Conservation (phyloP, 805 yeast species). For the Wickerhamiella allomyrinae region DNA sequence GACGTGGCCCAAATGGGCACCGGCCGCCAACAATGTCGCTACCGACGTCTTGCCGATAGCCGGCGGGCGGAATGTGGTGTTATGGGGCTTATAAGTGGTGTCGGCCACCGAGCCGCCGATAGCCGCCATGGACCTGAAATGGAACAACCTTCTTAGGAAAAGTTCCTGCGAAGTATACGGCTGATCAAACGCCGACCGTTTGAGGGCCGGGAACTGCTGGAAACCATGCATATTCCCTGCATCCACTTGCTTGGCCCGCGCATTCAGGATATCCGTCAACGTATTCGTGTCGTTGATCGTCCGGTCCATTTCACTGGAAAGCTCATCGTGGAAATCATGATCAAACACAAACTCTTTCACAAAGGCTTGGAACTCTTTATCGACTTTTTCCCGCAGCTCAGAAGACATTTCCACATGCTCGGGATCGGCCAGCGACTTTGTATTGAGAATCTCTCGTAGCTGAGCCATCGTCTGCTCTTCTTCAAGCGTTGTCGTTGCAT, state of each 20-base stretch:
- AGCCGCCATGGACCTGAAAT: constrained; percentile 37
- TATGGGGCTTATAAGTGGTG: constrained; percentile 48
- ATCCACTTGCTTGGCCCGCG: constrained; percentile 1
- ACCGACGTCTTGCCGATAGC: constrained; percentile 45
- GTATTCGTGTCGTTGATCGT: constrained; percentile 8
- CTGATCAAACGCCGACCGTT: constrained; percentile 43
- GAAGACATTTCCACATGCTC: constrained; percentile 18
- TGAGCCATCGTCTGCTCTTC: constrained; percentile 5
- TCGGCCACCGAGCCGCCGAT: constrained; percentile 48
- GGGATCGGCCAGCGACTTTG: constrained; percentile 12
- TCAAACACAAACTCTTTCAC: constrained; percentile 20
- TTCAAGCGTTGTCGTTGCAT: neutral
- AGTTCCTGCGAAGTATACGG: constrained; percentile 70
- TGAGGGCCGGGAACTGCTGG: constrained; percentile 43
- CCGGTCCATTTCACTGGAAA: constrained; percentile 12
- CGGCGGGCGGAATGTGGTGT: constrained; percentile 47
- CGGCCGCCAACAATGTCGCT: constrained; percentile 69
- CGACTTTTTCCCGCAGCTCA: constrained; percentile 21
- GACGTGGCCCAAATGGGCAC: constrained; percentile 92
- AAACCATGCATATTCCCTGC: constrained; percentile 16
- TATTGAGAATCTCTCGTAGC: constrained; percentile 10
- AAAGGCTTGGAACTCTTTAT: constrained; percentile 18
- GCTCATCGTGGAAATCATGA: constrained; percentile 17
- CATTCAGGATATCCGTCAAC: constrained; percentile 2
- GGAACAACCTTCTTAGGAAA: constrained; percentile 55